A percentile compares a stretch with the other conserved stretches of the same genome.
phyloP scores from a whole-genome alignment of 345 rosid genomes.

The Linum tenue region DNA sequence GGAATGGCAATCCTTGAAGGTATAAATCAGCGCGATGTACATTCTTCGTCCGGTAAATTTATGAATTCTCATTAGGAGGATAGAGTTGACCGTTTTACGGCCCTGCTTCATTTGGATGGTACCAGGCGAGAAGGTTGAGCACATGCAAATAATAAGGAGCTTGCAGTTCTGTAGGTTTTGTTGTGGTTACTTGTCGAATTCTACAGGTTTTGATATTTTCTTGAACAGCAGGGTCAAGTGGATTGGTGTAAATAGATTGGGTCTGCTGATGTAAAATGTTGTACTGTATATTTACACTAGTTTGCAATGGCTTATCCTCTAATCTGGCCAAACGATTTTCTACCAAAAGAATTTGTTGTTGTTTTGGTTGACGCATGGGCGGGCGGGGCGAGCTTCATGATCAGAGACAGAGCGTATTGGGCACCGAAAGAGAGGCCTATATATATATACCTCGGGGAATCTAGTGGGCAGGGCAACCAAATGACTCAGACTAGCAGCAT shows the following conservation, averaged over 20 bases:
- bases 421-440: no score
- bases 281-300: neutral
- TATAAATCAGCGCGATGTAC: neutral
- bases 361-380: no score
- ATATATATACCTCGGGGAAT: no score
- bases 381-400: no score
- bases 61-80: neutral
- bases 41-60: neutral
- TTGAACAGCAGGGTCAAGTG: neutral
- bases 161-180: neutral
- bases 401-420: no score
- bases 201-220: no score
- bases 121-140: neutral
- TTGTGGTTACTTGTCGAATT: no score
- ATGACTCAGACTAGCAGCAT: no score
- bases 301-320: neutral
- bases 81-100: neutral
- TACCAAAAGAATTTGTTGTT: no score
- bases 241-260: neutral
- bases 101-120: no score
- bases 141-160: neutral
- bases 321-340: no score
- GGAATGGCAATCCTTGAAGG: conserved; percentile 26
- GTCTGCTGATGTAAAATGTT: neutral
- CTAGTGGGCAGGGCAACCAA: no score